These are phyloP conservation scores for Coemansia sp. DNA, from an alignment of 192 early-diverging fungal genomes.

Conservation along the genomic window DNA sequence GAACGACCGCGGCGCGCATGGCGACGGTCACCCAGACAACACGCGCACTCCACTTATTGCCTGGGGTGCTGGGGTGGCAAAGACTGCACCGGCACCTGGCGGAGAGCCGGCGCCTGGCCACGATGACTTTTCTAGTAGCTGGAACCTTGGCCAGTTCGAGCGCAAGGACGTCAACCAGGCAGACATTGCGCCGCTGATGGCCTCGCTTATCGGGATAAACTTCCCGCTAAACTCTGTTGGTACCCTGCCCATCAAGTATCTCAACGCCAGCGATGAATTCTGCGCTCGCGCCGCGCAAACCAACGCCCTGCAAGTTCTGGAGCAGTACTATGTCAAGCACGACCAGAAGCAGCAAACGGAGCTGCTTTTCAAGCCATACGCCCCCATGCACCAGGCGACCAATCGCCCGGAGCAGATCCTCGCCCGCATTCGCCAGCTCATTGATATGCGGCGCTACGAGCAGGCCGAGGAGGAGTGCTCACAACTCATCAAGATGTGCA, in stretches of 20 bases:
- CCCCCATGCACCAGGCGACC: conserved; percentile 57
- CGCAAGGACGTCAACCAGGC: conserved; percentile 90
- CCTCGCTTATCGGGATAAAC: conserved; percentile 79
- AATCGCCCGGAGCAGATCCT: conserved; percentile 57
- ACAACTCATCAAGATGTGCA: conserved; percentile 60
- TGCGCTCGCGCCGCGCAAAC: conserved; percentile 73
- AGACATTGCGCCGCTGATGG: conserved; percentile 95
- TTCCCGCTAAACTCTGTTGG: conserved; percentile 95
- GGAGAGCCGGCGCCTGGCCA: conserved; percentile 62
- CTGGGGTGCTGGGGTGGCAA: conserved; percentile 90
- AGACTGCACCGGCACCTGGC: conserved; percentile 31
- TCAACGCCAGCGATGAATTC: conserved; percentile 68
- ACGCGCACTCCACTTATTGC: conserved; percentile 91
- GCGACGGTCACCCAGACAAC: conserved; percentile 94
- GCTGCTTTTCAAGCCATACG: conserved; percentile 76
- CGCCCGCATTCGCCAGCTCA: conserved; percentile 58
- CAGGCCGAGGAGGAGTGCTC: conserved; percentile 68
- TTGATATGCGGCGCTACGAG: conserved; percentile 60
- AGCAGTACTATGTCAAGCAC: conserved; percentile 85
- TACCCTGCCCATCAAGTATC: conserved; percentile 76
- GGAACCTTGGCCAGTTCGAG: conserved; percentile 62
- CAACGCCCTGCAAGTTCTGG: conserved; percentile 83
- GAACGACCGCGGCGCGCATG: conserved; percentile 89
- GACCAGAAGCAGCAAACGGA: conserved; percentile 75
- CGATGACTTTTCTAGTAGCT: conserved; percentile 69